Percentiles rank a stretch among this genome's conserved stretches.
These are phyloP conservation scores for Ophiostoma himal-ulmi DNA, from an alignment of 2,329 filamentous ascomycete species.

Conservation along the genomic window DNA sequence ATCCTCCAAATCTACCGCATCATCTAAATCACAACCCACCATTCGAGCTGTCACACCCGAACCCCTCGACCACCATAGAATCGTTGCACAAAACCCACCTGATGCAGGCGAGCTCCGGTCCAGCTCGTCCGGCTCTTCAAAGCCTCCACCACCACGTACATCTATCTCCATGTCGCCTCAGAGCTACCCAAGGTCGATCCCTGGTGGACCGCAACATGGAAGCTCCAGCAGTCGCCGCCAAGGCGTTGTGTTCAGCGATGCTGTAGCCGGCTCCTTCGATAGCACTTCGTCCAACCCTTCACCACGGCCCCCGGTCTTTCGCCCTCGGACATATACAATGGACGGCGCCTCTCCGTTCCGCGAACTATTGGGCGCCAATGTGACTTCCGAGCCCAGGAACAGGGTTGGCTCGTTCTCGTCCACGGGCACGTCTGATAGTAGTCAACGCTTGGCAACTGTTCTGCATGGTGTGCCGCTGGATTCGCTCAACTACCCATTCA, in stretches of 20 bases:
- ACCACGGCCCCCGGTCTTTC: conserved; percentile 36
- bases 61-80: conserved; percentile 33
- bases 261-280: conserved; percentile 47
- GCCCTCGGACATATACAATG: conserved; percentile 54
- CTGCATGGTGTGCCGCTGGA: conserved; percentile 41
- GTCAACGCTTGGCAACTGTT: conserved; percentile 31
- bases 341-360: conserved; percentile 45
- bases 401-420: conserved; percentile 67
- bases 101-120: conserved; percentile 25
- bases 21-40: conserved; percentile 36
- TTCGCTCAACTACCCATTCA: conserved; percentile 37
- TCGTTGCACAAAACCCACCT: conserved; percentile 28
- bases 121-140: conserved; percentile 22
- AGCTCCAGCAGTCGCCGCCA: conserved; percentile 40
- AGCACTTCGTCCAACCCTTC: conserved; percentile 41
- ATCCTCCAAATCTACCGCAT: background rate
- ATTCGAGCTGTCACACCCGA: conserved; percentile 66
- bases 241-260: conserved; percentile 57
- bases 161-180: conserved; percentile 39
- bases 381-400: conserved; percentile 49
- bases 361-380: conserved; percentile 38
- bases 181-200: conserved; percentile 45
- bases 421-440: conserved; percentile 49
- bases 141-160: conserved; percentile 30
- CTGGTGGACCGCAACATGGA: conserved; percentile 33